Percentiles rank a stretch among this genome's conserved stretches.
These are phyloP conservation scores for Leccinum laetum DNA, from an alignment of 1,284 basidiomycete genomes.

Conservation along the genomic window DNA sequence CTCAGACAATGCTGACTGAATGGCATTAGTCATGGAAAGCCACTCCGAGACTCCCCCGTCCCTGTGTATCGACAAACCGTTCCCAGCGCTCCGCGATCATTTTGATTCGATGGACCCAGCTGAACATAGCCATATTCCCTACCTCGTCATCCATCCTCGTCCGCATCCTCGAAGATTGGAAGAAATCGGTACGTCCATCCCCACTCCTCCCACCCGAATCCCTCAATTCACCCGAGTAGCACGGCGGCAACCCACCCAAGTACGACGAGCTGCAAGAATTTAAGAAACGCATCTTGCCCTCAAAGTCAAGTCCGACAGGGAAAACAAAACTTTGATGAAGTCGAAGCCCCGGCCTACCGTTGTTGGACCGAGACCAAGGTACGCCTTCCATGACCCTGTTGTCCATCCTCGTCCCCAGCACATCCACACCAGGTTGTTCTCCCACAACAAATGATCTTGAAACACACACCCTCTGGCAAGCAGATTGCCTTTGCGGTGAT, in stretches of 20 bases:
- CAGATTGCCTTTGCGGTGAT: too few relatives aligned
- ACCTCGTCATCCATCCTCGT: conserved; percentile 62
- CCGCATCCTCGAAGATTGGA: too few relatives aligned
- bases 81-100: conserved; percentile 66
- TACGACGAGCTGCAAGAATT: conserved; percentile 78
- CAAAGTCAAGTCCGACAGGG: conserved; percentile 81
- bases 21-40: conserved; percentile 79
- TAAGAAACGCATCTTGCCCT: conserved; percentile 62
- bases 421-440: conserved; percentile 38
- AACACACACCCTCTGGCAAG: too few relatives aligned
- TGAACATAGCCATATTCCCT: conserved; percentile 87
- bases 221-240: conserved; percentile 38
- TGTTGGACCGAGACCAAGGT: conserved; percentile 67
- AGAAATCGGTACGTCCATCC: too few relatives aligned
- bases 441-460: too few relatives aligned
- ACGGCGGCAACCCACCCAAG: conserved; percentile 61
- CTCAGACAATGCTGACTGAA: conserved; percentile 4
- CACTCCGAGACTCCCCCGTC: conserved; percentile 88
- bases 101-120: conserved; percentile 79
- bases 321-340: conserved; percentile 96
- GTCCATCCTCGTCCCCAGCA: neutral
- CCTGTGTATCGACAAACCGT: conserved; percentile 74
- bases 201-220: too few relatives aligned
- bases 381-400: conserved; percentile 15
- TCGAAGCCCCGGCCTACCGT: conserved; percentile 78